phyloP scores from a whole-genome alignment of 371 early-diverging fungal genomes.

The Mortierella sp. region DNA sequence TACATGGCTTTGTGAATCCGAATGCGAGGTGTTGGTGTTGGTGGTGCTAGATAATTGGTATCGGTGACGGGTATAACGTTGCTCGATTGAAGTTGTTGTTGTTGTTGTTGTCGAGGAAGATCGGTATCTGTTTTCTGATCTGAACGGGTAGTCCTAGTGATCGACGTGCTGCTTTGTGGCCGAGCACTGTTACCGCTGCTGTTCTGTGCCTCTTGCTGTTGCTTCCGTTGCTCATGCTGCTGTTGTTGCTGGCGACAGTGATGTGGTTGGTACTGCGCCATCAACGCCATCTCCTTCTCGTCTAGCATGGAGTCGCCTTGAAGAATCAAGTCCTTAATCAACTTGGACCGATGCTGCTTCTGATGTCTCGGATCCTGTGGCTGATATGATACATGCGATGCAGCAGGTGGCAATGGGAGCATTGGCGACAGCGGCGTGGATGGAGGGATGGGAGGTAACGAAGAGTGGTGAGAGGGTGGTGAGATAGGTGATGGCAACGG shows the following conservation, averaged over 20 bases:
- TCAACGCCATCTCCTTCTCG: slow-evolving; percentile 43
- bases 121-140: neutral
- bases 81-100: neutral
- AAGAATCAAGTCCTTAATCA: slow-evolving; percentile 47
- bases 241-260: slow-evolving; percentile 35
- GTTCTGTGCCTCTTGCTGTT: neutral
- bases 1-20: slow-evolving; percentile 41
- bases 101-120: slow-evolving; percentile 6
- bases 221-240: slow-evolving; percentile 14
- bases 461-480: neutral
- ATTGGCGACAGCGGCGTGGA: neutral
- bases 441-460: neutral
- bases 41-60: slow-evolving; percentile 43
- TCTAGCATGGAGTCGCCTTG: slow-evolving; percentile 36
- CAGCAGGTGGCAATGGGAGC: neutral
- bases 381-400: slow-evolving; percentile 3
- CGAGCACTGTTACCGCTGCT: no score
- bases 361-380: slow-evolving; percentile 18
- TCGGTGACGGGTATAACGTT: slow-evolving; percentile 20
- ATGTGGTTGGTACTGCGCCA: slow-evolving; percentile 51
- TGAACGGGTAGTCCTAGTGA: neutral
- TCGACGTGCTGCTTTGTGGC: no score
- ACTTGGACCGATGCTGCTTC: slow-evolving; percentile 34
- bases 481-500: slow-evolving; percentile 12
- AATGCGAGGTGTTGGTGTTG: slow-evolving; percentile 29